Base-by-base conservation (phyloP, 2,329 filamentous ascomycete species). In the Tolypocladium sp. region DNA sequence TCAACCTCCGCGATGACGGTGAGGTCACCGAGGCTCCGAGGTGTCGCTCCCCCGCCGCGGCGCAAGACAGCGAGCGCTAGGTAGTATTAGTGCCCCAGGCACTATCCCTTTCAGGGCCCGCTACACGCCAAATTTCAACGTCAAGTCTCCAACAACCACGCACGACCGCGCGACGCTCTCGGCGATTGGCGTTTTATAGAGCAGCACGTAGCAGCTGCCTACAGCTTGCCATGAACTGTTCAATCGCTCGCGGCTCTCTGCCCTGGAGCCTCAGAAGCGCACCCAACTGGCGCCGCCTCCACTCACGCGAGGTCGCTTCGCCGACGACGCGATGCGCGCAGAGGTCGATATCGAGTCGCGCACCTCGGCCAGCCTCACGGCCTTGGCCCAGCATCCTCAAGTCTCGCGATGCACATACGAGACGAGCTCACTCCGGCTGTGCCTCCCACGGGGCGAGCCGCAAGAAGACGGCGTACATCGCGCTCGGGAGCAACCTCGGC, bases 401-500 rank as follows among this genome's bases (percentile, higher is more conserved):
- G 8, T 8, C 33, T 17, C 57, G 52, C 20, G n/a, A 38, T 22
- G 33, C 41, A 9, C 17, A 17, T 3, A 8, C 52, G 10, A 4
- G 60, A 15, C 61, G 70, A 7, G 59, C 60, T 51, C 62, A 66
- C 7, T 66, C 68, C 3, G 67, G 69, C 57, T 78, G 75, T 35
- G 71, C 69, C 35, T 76, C 73, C 58, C 69, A 69, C 60, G 71
- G 68, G 22, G 69, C 69, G 33, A 61, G 65, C 58, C 66, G 69
- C 52, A 71, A 63, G 65, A 75, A 72, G 64, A 80, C 74, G 52
- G 91, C 89, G 0, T 96, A 90, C 71, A 85, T 99, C 67, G 94
- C 93, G 9, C 78, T 99, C 8, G 94, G 94, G 1, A 96, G 92
- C 75, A 99, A 99, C 72, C 74, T 97, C 57, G 93, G 92, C 5